Base-by-base conservation (phyloP, 257 asterid species). In the Fraxinus excelsior region DNA sequence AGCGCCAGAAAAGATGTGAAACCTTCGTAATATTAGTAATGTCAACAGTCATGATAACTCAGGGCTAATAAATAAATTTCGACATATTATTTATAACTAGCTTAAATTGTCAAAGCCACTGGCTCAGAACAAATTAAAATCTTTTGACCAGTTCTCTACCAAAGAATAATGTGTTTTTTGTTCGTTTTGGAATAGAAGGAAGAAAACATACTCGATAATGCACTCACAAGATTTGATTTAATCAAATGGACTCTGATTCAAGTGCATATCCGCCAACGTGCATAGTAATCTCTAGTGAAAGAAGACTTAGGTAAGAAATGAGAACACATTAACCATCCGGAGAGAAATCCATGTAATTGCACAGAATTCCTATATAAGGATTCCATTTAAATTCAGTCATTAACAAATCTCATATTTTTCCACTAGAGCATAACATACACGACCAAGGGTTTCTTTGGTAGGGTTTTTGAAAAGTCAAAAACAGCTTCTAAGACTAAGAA, bases 311-410 rank as follows among this genome's bases (percentile, higher is more conserved):
- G 14, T 10, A 9, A 38, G 13, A 38, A 10, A 40, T 10, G 12
- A 40, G 46, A 40, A 40, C 46, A 40, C 14, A 25, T 25, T 62
- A 25, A 62, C 26, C 34, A 62, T 25, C 26, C 5, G 5, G 34
- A 67, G 53, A 74, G 80, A 72, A 72, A 74, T 70, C 16, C 70
- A 72, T 34, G 32, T 70, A 66, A 70, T 38, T 51, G 19, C 51
- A 26, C 49, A 21, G 56, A 9, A 23, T 18, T 2, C 68, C 73
- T 53, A 12, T 44, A 56, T 32, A 14, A 53, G 64, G 73, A 40
- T 21, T 49, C 62, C 51, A 70, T 42, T 26, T 7, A 38, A 44
- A 12, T 62, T 53, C 66, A 60, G 34, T 19, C 71, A 74, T 5
- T 11, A 71, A 71, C 25, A 71, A 42, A 70, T 12, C 5, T 42